Base-by-base conservation (phyloP, 106 monocot species). In the Iris macrosiphon region DNA sequence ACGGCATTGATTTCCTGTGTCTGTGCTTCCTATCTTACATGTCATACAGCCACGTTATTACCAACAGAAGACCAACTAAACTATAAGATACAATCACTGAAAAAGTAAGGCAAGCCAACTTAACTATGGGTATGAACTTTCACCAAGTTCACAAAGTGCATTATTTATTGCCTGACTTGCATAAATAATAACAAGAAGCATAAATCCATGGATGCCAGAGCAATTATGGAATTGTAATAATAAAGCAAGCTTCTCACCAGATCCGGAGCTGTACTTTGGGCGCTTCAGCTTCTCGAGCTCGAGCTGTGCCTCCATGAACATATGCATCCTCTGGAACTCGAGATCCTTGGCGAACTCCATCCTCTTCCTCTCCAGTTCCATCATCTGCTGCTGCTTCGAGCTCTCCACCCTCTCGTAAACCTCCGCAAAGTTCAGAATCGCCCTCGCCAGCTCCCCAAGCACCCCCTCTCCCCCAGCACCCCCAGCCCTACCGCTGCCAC, bases 281-380 rank as follows among this genome's bases (percentile, higher is more conserved):
- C 71, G 55, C 34, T 77, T 72, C 65, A 72, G 55, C 54, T 71
- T 77, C 33, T 77, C 71, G 1, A 77, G 49, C 49, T 74, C 60
- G 27, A 80, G 59, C 40, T 62, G 69, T 4, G 52, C 52, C 29
- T 81, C 81, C 67, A 67, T 64, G 39, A 81, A 66, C 67, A 75
- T 58, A 57, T 72, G 62, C 81, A 81, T 81, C 59, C 81, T 43
- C 53, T 75, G 67, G 44, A 75, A 63, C 57, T 81, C 81, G 9
- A 81, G 29, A 3, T 71, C 75, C 63, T 75, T 81, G 1, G 59
- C 71, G 29, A 75, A 67, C 52, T 81, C 74, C 71, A 75, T 81
- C 67, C 75, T 52, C 48, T 75, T 65, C 59, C 48, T 71, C 59
- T 81, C 81, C 57, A 81, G 17, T 57, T 81, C 71, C 26, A 75